Percentiles rank a stretch among this genome's conserved stretches.
Evolutionary conservation across 1,139 yeast genomes (phyloP).

Genomic region (Arxiozyma telluris): DNA sequence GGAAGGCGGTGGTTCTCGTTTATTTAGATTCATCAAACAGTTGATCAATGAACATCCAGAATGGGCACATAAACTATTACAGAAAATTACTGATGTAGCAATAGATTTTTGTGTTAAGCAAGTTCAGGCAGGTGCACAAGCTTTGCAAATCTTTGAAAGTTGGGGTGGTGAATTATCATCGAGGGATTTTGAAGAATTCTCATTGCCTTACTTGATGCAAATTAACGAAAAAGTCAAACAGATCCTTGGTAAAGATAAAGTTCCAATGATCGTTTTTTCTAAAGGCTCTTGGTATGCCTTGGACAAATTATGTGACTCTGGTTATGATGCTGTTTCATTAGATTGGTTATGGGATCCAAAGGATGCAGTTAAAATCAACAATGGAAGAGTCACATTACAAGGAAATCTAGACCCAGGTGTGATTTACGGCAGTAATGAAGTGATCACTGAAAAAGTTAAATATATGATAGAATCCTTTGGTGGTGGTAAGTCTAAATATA

Average conservation of each 20-base stretch:
- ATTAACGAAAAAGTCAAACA: slow-evolving; percentile 60
- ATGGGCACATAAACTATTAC: slow-evolving; percentile 61
- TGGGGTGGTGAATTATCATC: slow-evolving; percentile 98
- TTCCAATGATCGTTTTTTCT: slow-evolving; percentile 87
- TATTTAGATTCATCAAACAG: slow-evolving; percentile 83
- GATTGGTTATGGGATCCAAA: slow-evolving; percentile 89
- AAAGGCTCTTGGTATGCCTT: slow-evolving; percentile 98
- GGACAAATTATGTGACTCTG: slow-evolving; percentile 74
- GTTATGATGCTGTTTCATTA: slow-evolving; percentile 78
- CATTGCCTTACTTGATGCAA: slow-evolving; percentile 77
- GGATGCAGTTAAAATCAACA: slow-evolving; percentile 71
- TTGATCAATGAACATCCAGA: slow-evolving; percentile 81
- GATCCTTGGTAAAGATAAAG: slow-evolving; percentile 57
- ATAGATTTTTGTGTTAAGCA: slow-evolving; percentile 89
- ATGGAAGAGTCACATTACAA: slow-evolving; percentile 78
- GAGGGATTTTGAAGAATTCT: slow-evolving; percentile 74
- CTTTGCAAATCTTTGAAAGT: slow-evolving; percentile 91
- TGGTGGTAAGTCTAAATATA: slow-evolving; percentile 84
- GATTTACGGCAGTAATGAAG: slow-evolving; percentile 81
- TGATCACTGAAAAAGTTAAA: slow-evolving; percentile 71
- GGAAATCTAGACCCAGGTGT: slow-evolving; percentile 95
- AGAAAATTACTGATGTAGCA: slow-evolving; percentile 79
- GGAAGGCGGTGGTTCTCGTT: slow-evolving; percentile 92
- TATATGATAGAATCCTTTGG: slow-evolving; percentile 85
- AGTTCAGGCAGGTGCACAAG: slow-evolving; percentile 96